phyloP scores from a whole-genome alignment of 805 yeast genomes.

The Lipomyces sp. region DNA sequence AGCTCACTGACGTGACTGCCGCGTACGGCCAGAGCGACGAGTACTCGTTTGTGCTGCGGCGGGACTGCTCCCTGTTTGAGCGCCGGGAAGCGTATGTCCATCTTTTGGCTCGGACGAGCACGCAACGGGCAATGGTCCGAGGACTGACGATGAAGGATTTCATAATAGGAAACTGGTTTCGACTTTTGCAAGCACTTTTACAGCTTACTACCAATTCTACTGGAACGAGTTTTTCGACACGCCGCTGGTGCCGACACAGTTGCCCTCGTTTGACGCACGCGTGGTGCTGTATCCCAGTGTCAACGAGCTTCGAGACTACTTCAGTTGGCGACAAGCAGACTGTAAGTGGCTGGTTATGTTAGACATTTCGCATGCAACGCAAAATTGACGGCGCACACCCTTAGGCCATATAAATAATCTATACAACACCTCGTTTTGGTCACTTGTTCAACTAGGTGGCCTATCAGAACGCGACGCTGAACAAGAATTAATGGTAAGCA shows the following conservation, averaged over 20 bases:
- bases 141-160: background rate
- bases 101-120: background rate
- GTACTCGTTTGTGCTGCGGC: constrained; percentile 73
- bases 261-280: constrained; percentile 90
- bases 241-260: constrained; percentile 48
- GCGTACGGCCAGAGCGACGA: constrained; percentile 97
- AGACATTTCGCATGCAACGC: background rate
- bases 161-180: constrained; percentile 63
- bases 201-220: constrained; percentile 65
- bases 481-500: constrained; percentile 46
- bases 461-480: constrained; percentile 80
- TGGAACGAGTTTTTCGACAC: constrained; percentile 61
- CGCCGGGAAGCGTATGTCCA: constrained; percentile 55
- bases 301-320: constrained; percentile 66
- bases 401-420: constrained; percentile 77
- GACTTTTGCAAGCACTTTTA: constrained; percentile 76
- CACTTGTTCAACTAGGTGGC: constrained; percentile 65
- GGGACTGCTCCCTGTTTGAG: constrained; percentile 67
- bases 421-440: constrained; percentile 93
- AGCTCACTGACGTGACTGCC: constrained; percentile 66
- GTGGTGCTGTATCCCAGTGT: constrained; percentile 79
- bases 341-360: constrained; percentile 37
- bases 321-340: constrained; percentile 94
- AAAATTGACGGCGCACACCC: constrained; percentile 34
- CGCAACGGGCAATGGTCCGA: background rate